Evolutionary conservation across 1,284 basidiomycete species (phyloP).

Genomic region (Golubevia sp.): DNA sequence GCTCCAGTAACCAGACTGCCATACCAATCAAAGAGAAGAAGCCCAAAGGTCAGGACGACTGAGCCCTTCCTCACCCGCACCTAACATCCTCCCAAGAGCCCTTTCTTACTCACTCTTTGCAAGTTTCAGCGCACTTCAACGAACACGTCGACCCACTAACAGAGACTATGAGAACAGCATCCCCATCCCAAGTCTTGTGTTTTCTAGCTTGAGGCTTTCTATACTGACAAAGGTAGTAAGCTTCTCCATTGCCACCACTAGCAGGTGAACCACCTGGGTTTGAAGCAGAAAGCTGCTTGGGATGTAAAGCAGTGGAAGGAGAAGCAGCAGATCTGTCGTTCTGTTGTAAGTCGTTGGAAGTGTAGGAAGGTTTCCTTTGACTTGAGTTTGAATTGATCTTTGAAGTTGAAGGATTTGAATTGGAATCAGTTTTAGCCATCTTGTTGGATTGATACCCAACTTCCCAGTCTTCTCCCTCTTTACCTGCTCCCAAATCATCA

Average conservation of each 20-base stretch:
- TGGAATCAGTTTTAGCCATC: not conserved
- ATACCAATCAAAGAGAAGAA: not conserved
- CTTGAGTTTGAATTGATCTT: not conserved
- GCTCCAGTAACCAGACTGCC: conserved; percentile 4
- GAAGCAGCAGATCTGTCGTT: not conserved
- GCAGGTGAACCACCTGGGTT: not conserved
- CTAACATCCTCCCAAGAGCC: too few relatives aligned
- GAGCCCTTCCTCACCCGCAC: too few relatives aligned
- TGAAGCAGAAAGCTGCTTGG: not conserved
- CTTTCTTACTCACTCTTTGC: too few relatives aligned
- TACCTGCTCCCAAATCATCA: not conserved
- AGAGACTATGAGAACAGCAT: conserved; percentile 53
- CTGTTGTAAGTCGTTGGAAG: not conserved
- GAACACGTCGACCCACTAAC: conserved; percentile 9
- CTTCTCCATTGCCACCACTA: conserved; percentile 14
- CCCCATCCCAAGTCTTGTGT: conserved; percentile 83
- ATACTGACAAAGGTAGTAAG: conserved; percentile 51
- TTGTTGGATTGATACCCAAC: not conserved
- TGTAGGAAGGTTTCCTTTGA: not conserved
- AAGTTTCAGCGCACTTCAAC: too few relatives aligned
- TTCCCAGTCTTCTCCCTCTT: not conserved
- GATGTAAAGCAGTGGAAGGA: not conserved
- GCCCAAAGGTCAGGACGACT: too few relatives aligned
- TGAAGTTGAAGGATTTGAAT: not conserved
- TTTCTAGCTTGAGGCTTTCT: conserved; percentile 77